Evolutionary conservation across 2,329 filamentous ascomycete genomes (phyloP).

Genomic region (Tolypocladium guangdongense): DNA sequence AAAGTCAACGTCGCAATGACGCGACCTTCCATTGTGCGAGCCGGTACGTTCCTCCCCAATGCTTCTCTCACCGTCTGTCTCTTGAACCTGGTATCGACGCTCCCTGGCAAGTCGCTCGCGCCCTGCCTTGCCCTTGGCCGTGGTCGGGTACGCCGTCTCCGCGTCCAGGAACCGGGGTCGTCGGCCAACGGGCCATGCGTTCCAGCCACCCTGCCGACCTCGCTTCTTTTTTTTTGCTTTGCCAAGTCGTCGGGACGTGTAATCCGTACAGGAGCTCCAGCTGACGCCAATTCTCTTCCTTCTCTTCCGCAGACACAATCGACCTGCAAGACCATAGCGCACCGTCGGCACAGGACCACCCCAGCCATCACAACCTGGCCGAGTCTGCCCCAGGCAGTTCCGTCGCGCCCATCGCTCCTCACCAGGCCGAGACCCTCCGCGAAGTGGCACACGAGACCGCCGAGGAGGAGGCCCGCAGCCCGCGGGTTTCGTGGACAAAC

Average conservation of each 20-base stretch:
- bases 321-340: slow-evolving; percentile 79
- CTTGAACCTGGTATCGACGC: slow-evolving; percentile 5
- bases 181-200: not conserved
- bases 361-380: slow-evolving; percentile 28
- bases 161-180: not conserved
- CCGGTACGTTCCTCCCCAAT: slow-evolving; percentile 35
- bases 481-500: slow-evolving; percentile 44
- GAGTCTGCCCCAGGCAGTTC: slow-evolving; percentile 29
- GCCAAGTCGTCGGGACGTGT: not conserved
- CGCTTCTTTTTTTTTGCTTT: not conserved
- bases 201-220: not conserved
- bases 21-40: slow-evolving; percentile 48
- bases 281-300: slow-evolving; percentile 1
- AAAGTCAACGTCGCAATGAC: slow-evolving; percentile 32
- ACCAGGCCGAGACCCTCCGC: slow-evolving; percentile 77
- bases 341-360: slow-evolving; percentile 70
- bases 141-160: not conserved
- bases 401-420: slow-evolving; percentile 52
- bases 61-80: slow-evolving; percentile 7
- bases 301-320: slow-evolving; percentile 60
- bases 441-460: slow-evolving; percentile 67
- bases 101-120: not conserved
- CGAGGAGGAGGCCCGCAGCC: slow-evolving; percentile 58
- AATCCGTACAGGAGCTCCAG: slow-evolving; percentile 3
- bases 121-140: not conserved